A percentile compares a stretch with the other conserved stretches of the same genome.
phyloP scores from a whole-genome alignment of 306 rosid genomes.

The Castanea sativa region DNA sequence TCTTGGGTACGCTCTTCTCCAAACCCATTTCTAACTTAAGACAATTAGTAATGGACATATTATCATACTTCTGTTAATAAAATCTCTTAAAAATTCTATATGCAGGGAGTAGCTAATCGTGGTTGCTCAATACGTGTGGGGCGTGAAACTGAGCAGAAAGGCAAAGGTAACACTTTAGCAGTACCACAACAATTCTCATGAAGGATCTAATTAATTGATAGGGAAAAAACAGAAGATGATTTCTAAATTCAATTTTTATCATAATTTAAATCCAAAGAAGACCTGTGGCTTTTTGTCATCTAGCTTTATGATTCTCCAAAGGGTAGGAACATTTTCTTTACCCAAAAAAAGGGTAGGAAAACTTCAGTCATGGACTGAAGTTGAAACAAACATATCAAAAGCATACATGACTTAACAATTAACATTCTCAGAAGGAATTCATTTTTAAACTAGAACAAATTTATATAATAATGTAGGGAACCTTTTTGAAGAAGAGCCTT shows the following conservation, averaged over 20 bases:
- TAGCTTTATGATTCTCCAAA: not conserved
- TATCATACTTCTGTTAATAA: not conserved
- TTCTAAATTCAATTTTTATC: not conserved
- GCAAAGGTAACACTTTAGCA: constrained; percentile 64
- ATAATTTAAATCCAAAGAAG: not conserved
- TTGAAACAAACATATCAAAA: not conserved
- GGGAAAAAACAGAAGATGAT: not conserved
- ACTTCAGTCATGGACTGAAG: not conserved
- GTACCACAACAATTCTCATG: not conserved
- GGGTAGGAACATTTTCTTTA: not conserved
- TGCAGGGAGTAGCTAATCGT: constrained; percentile 98
- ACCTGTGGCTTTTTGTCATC: not conserved
- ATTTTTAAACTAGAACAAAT: not conserved
- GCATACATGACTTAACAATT: not conserved
- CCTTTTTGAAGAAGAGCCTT: too few relatives aligned
- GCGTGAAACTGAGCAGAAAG: constrained; percentile 81
- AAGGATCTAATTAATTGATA: not conserved
- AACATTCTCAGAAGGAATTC: not conserved
- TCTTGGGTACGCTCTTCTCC: constrained; percentile 74
- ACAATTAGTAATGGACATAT: not conserved
- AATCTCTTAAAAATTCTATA: constrained; percentile 25
- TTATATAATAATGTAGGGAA: too few relatives aligned
- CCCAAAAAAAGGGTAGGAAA: not conserved
- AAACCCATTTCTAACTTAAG: constrained; percentile 7
- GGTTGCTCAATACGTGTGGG: constrained; percentile 99